These are phyloP conservation scores for Westerdykella ornata DNA, from an alignment of 2,329 filamentous ascomycete species.

Conservation along the genomic window DNA sequence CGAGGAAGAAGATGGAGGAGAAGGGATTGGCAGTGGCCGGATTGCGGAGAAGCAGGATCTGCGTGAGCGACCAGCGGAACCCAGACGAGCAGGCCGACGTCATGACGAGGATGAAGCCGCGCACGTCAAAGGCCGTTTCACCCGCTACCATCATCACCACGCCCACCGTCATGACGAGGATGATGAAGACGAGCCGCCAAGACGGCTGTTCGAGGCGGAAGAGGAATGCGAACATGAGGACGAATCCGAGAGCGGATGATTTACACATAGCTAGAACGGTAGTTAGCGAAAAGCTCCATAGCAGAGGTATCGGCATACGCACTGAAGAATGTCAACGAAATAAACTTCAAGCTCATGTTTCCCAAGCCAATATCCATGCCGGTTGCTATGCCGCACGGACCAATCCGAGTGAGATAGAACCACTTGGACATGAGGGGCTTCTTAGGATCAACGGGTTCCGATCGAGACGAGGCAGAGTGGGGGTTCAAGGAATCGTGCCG, in stretches of 20 bases:
- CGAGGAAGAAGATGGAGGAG: conserved; percentile 94
- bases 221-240: conserved; percentile 87
- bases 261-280: conserved; percentile 73
- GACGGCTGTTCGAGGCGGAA: conserved; percentile 88
- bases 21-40: conserved; percentile 95
- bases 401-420: conserved; percentile 89
- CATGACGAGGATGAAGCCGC: conserved; percentile 89
- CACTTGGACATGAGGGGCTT: conserved; percentile 71
- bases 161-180: conserved; percentile 82
- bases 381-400: conserved; percentile 85
- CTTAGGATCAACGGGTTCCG: conserved; percentile 33
- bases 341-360: conserved; percentile 93
- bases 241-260: conserved; percentile 90
- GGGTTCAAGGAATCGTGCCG: conserved; percentile 41
- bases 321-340: conserved; percentile 91
- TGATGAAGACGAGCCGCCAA: conserved; percentile 77
- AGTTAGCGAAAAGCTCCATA: conserved; percentile 12
- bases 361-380: conserved; percentile 93
- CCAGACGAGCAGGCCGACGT: conserved; percentile 90
- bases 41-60: conserved; percentile 88
- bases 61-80: conserved; percentile 96
- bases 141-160: conserved; percentile 98
- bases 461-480: conserved; percentile 21
- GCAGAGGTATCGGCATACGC: conserved; percentile 10
- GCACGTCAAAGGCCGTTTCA: conserved; percentile 78